phyloP scores from a whole-genome alignment of 345 rosid genomes.

The Hibiscus tridactylites region DNA sequence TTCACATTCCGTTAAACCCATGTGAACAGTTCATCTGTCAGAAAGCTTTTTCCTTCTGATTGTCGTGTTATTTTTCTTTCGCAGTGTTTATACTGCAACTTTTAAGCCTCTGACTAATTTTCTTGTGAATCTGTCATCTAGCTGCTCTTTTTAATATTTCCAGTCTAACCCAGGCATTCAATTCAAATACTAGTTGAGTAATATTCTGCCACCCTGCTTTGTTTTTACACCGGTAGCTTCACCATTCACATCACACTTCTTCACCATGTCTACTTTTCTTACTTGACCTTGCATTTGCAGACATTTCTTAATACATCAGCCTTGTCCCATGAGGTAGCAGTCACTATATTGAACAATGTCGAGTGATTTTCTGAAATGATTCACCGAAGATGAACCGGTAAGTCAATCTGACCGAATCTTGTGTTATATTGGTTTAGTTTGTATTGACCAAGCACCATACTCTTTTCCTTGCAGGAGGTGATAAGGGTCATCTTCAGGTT shows the following conservation, averaged over 20 bases:
- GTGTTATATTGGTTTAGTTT: neutral
- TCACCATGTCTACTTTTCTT: neutral
- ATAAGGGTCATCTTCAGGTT: neutral
- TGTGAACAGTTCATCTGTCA: conserved; percentile 42
- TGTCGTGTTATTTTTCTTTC: conserved; percentile 10
- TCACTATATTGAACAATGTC: neutral
- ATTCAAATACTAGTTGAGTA: conserved; percentile 2
- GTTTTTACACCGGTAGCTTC: neutral
- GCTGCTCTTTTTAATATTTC: too few relatives aligned
- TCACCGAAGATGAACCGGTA: neutral
- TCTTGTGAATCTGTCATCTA: conserved; percentile 4
- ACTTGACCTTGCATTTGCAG: neutral
- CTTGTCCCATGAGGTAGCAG: neutral
- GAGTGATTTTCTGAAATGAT: neutral
- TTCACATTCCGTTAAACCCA: conserved; percentile 42
- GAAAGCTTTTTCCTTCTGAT: conserved; percentile 15
- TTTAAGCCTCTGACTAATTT: conserved; percentile 6
- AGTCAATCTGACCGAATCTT: neutral
- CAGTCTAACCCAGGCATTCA: neutral
- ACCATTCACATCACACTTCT: neutral
- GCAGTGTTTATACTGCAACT: conserved; percentile 15
- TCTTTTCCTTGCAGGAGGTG: neutral
- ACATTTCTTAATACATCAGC: neutral
- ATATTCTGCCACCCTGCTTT: conserved; percentile 5
- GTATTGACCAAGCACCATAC: neutral